Conservation (phyloP, 192 early-diverging fungal species). For the Backusella psychrophila region DNA sequence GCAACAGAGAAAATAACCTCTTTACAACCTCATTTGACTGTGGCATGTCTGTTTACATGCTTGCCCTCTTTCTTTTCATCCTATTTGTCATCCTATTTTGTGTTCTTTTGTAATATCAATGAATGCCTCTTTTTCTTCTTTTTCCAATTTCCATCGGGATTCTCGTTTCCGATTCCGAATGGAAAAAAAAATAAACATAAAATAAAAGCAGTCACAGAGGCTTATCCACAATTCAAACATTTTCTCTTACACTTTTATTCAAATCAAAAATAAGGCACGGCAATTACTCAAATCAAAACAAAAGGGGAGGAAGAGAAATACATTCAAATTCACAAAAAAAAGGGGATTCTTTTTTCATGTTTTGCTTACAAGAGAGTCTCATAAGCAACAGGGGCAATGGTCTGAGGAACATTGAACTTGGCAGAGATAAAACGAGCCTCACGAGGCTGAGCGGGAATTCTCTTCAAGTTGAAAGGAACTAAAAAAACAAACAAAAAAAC, state of each 20-base stretch:
- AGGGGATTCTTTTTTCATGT: background rate
- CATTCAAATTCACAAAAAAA: background rate
- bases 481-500: background rate
- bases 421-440: slow-evolving; percentile 85
- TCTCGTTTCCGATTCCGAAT: background rate
- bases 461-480: slow-evolving; percentile 76
- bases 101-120: background rate
- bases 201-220: background rate
- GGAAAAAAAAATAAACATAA: background rate
- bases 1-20: too few relatives aligned
- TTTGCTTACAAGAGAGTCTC: slow-evolving; percentile 70
- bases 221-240: slow-evolving; percentile 1
- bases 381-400: slow-evolving; percentile 94
- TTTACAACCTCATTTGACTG: too few relatives aligned
- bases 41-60: too few relatives aligned
- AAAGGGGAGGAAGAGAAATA: background rate
- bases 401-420: slow-evolving; percentile 86
- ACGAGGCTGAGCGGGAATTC: slow-evolving; percentile 86
- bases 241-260: background rate
- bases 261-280: slow-evolving; percentile 3
- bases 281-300: slow-evolving; percentile 5
- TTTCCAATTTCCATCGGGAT: background rate
- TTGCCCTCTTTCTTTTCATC: background rate
- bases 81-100: background rate
- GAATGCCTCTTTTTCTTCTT: background rate